Percentiles rank a stretch among this genome's conserved stretches.
Conservation (phyloP, 2,329 filamentous ascomycete genomes). For the Botrytis fabae region DNA sequence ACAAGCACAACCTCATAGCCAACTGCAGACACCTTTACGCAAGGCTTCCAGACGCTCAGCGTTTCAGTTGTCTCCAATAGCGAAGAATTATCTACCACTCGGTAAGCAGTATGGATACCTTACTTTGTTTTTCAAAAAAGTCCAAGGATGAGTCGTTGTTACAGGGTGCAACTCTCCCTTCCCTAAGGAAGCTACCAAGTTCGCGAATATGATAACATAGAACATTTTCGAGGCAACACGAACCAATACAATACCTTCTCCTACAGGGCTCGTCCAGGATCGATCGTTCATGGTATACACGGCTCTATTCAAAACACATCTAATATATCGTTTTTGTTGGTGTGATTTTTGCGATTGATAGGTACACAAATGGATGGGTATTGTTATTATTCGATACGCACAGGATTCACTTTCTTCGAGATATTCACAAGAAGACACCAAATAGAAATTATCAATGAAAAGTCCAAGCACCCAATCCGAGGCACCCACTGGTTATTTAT, state of each 20-base stretch:
- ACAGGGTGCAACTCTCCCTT: background rate
- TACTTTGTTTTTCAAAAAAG: background rate
- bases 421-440: background rate
- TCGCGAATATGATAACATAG: background rate
- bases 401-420: background rate
- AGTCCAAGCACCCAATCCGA: background rate
- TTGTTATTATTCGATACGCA: background rate
- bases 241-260: background rate
- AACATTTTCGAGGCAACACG: background rate
- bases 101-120: constrained; percentile 9
- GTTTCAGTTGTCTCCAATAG: background rate
- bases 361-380: background rate
- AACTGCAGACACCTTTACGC: background rate
- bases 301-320: background rate
- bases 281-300: background rate
- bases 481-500: background rate
- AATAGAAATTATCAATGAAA: background rate
- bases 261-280: background rate
- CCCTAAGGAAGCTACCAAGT: background rate
- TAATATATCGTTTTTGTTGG: background rate
- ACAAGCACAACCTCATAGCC: background rate
- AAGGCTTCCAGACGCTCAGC: background rate
- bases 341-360: background rate
- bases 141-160: background rate
- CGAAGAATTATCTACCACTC: constrained; percentile 7